Base-by-base conservation (phyloP, 495 filamentous ascomycete species). In the Aspergillus homomorphus region DNA sequence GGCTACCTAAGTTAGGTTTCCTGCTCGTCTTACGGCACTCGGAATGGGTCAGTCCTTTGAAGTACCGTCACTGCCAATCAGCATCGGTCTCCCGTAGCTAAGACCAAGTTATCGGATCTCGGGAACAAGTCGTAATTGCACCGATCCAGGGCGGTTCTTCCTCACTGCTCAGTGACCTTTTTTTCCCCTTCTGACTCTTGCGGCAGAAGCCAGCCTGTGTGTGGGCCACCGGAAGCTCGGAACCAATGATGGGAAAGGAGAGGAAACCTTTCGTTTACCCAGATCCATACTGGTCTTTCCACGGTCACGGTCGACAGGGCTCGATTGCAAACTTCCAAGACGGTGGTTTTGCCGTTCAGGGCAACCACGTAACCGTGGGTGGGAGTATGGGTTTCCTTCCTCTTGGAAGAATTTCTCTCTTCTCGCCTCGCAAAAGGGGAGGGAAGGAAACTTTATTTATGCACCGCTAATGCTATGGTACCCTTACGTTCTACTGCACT, bases 41-140 rank as follows among this genome's bases (percentile, higher is more conserved):
- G 21, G 46, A n/a, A 26, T 24, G 46, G 20, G 6, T 50, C 14
- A 50, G 26, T 50, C 48, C 24, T n/a, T n/a, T 51, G 48, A 19
- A 30, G 23, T 24, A 23, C 22, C 23, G n/a, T 28, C 21, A 19
- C 48, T 30, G 16, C 48, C 48, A 51, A 51, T 51, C 48, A 51
- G 48, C 48, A 51, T 51, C 48, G 22, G 48, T 6, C 48, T 33
- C 23, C 23, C 48, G 16, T 51, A 51, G 48, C 48, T 51, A 51
- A 51, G 48, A 51, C 48, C 48, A 51, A 51, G 48, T 51, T 51
- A 26, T 51, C 48, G 48, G 48, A 51, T 51, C 48, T 51, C 48
- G 48, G 48, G 28, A 51, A 18, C 48, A 28, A 38, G 23, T 51
- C 48, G 48, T 51, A 16, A 30, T 51, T 50, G 15, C 23, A 26